Evolutionary conservation across 2,329 filamentous ascomycete species (phyloP), one percentile per base, ranked within the genome.

Genomic region (Hypoxylon sp.): DNA sequence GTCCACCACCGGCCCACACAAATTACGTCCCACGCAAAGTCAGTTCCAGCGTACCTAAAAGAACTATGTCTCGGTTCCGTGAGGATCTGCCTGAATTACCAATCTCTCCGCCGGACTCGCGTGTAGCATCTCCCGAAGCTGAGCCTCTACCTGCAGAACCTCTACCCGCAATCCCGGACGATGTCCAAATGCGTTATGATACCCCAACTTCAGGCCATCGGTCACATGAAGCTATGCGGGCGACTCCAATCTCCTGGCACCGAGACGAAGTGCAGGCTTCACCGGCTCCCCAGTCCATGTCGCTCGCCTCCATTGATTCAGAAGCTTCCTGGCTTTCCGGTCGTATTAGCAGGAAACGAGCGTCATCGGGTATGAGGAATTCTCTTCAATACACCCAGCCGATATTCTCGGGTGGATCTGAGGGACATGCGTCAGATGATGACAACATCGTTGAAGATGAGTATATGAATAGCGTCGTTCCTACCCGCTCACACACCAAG

Each of bases 311-410:
- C 0, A 93, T 98, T 66, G 96, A 98, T 77, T 98, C 95, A 0
- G 96, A 99, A 82, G 96, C 89, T 3, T 98, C 95, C 0, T 99
- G 96, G 96, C 89, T 99, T 49, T 96, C 94, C 2, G 94, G 95
- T 14, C 90, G 91, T 63, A 80, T 84, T 2, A 79, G 80, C 55
- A 86, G 84, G 72, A 84, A 83, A 75, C 80, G 84, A 71, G 79
- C 81, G 31, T 84, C 84, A 71, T 76, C 84, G 62, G 78, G 84
- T 77, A 79, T 89, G 77, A 75, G 84, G 33, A 75, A 70, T 33
- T 79, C 77, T 17, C 69, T 77, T 25, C 65, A 83, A 79, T 75
- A 78, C 79, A 68, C 76, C 22, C 71, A 77, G 22, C 74, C 73
- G 22, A 85, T 88, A 20, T 86, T 89, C 27, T 87, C 87, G 61